Evolutionary conservation across 148 eudicot genomes (phyloP).

Genomic region (Chenopodium berlandieri): DNA sequence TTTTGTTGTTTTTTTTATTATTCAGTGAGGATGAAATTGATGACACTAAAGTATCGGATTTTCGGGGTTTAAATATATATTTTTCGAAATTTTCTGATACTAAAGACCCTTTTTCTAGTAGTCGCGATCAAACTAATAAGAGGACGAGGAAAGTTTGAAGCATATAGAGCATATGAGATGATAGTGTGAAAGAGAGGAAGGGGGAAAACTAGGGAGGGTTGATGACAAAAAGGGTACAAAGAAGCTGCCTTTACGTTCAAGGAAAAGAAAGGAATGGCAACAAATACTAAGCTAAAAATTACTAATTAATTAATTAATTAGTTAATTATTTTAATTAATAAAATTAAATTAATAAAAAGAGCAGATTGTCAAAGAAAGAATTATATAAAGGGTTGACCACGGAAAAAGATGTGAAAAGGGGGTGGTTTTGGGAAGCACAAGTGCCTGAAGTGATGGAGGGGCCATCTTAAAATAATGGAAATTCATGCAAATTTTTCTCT

Average conservation of each 20-base stretch:
- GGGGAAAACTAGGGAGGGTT: neutral
- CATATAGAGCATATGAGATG: neutral
- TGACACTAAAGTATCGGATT: neutral
- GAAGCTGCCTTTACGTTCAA: conserved; percentile 35
- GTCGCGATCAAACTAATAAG: neutral
- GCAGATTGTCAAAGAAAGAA: conserved; percentile 29
- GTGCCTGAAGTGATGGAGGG: conserved; percentile 24
- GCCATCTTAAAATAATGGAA: conserved; percentile 18
- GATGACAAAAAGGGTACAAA: conserved; percentile 13
- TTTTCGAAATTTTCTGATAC: neutral
- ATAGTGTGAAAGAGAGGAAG: conserved; percentile 9
- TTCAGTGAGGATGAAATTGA: neutral
- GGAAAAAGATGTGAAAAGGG: conserved; percentile 19
- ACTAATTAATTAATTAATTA: too few relatives aligned
- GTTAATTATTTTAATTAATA: neutral
- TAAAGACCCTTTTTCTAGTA: neutral
- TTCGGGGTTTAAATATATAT: too few relatives aligned
- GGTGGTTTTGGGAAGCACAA: conserved; percentile 26
- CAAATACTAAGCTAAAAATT: neutral
- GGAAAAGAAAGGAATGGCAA: conserved; percentile 22
- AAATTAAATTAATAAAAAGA: neutral
- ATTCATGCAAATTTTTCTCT: neutral
- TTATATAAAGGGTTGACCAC: conserved; percentile 27
- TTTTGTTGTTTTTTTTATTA: neutral
- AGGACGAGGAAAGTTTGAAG: neutral